Percentiles rank a stretch among this genome's conserved stretches.
phyloP scores from a whole-genome alignment of 225 moss, liverwort and hornwort genomes.

The Lunularia cruciata region DNA sequence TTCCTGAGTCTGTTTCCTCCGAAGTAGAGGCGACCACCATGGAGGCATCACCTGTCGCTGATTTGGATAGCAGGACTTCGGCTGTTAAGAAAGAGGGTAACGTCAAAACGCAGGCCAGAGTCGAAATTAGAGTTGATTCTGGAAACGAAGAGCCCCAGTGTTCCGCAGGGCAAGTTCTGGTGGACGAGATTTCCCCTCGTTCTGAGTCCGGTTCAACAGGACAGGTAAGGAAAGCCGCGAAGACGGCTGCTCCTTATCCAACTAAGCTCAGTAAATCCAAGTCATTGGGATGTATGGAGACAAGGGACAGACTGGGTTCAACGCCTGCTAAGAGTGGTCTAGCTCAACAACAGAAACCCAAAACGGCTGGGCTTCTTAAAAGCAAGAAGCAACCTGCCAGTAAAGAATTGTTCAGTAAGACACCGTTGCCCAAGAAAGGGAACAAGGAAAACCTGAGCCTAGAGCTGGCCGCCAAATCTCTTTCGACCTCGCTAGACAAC shows the following conservation, averaged over 20 bases:
- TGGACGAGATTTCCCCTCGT: conserved; percentile 17
- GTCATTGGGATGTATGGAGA: conserved; percentile 11
- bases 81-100: conserved; percentile 3
- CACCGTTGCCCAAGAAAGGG: conserved; percentile 23
- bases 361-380: conserved; percentile 26
- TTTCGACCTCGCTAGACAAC: conserved; percentile 10
- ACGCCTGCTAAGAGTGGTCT: conserved; percentile 26
- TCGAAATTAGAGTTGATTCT: background rate
- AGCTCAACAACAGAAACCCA: conserved; percentile 29
- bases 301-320: conserved; percentile 8
- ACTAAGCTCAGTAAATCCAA: conserved; percentile 23
- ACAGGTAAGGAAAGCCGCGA: background rate
- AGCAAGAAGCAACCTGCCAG: conserved; percentile 36
- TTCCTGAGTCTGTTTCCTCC: conserved; percentile 9
- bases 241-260: background rate
- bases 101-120: conserved; percentile 1
- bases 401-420: conserved; percentile 18
- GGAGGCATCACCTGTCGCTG: background rate
- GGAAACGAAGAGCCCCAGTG: conserved; percentile 1
- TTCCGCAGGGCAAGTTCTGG: conserved; percentile 19
- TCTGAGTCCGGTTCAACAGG: conserved; percentile 15
- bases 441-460: conserved; percentile 46
- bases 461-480: conserved; percentile 24
- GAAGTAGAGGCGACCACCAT: background rate
- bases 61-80: background rate